Evolutionary conservation across 176 grass and related monocot species (phyloP), one percentile per base, ranked within the genome.

Genomic region (Carex kokanica): DNA sequence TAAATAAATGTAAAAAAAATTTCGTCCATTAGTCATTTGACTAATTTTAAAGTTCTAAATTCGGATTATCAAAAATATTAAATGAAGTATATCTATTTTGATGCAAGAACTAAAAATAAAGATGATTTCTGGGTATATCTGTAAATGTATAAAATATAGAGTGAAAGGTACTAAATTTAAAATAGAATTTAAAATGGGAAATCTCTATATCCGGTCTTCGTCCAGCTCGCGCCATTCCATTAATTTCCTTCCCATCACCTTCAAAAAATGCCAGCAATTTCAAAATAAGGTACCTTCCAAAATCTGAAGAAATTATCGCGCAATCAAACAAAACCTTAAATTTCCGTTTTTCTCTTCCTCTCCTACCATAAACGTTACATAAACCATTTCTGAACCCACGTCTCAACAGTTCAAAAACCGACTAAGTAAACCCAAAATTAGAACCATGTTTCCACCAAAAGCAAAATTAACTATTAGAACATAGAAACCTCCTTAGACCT

Each of bases 321-420:
- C 78, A 63, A 61, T 62, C 8, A 63, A 81, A 81, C 25, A 40
- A 82, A 49, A 65, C 32, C 80, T 51, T 4, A 64, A 51, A 31
- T 67, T 68, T 67, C 47, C n/a, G 13, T 68, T 67, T 75, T 51
- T 64, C 20, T 81, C 58, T 2, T 55, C 14, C 25, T 43, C 78
- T 63, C 0, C 15, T 81, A 25, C 21, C 59, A 82, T 65, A 52
- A 53, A 82, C 59, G 80, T 68, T 82, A 82, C 23, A 16, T 3
- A 82, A 25, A 64, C 80, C 80, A 43, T 53, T 63, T 64, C 34
- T 81, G 45, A 49, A 81, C 79, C 79, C 79, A 61, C 79, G 60
- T 5, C 43, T 25, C n/a, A 6, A 6, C 45, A 18, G 2, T 80
- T 61, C 41, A 51, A 64, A 20, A 82, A 62, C 38, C 47, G 8